phyloP scores from a whole-genome alignment of 2,329 filamentous ascomycete genomes.

The Colletotrichum sp. region DNA sequence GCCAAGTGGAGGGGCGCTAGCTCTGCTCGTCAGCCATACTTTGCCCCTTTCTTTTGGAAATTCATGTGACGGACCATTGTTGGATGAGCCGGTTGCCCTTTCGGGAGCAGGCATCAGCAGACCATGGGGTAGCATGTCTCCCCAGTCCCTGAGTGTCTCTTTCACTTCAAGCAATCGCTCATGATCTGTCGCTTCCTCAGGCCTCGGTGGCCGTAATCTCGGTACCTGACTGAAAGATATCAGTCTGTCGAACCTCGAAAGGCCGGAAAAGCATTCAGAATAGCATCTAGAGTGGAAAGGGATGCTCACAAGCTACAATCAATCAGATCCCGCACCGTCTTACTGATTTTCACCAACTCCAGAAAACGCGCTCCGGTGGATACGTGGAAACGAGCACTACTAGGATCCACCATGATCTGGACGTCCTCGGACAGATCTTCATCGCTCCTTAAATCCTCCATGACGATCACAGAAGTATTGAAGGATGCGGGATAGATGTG shows the following conservation, averaged over 20 bases:
- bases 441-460: constrained; percentile 48
- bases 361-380: constrained; percentile 42
- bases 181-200: constrained; percentile 21
- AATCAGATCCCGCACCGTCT: constrained; percentile 35
- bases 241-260: background rate
- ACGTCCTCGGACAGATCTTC: constrained; percentile 44
- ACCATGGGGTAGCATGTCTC: constrained; percentile 39
- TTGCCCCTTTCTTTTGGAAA: background rate
- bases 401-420: constrained; percentile 37
- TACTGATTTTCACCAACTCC: constrained; percentile 35
- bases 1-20: constrained; percentile 43
- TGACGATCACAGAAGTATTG: constrained; percentile 39
- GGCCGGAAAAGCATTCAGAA: background rate
- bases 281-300: too few relatives aligned
- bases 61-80: constrained; percentile 20
- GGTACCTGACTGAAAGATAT: constrained; percentile 30
- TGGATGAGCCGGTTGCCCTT: constrained; percentile 15
- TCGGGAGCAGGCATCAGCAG: constrained; percentile 28
- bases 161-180: constrained; percentile 28
- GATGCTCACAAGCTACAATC: constrained; percentile 37
- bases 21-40: background rate
- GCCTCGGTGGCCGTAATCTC: constrained; percentile 14
- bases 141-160: constrained; percentile 38
- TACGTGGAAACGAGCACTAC: constrained; percentile 35
- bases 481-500: constrained; percentile 46